These are phyloP conservation scores for Globisporangium canariense DNA, from an alignment of 352 stramenopile species.

Conservation along the genomic window DNA sequence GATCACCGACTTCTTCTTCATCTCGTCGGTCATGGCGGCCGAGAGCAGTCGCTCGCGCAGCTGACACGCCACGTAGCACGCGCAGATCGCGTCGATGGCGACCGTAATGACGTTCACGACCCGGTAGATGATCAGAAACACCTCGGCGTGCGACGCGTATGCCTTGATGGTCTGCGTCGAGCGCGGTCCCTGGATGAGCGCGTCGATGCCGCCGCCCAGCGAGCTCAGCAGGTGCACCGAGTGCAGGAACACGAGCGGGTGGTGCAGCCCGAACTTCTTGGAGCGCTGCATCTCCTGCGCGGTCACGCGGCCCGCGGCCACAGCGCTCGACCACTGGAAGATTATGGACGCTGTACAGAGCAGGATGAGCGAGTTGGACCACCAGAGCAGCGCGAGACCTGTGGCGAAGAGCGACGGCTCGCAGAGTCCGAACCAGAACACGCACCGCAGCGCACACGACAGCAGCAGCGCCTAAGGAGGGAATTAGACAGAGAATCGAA, in stretches of 20 bases:
- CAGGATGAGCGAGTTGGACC: constrained; percentile 61
- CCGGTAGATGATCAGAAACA: constrained; percentile 33
- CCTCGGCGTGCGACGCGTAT: constrained; percentile 20
- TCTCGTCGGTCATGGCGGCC: constrained; percentile 67
- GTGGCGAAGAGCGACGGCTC: constrained; percentile 23
- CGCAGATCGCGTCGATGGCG: constrained; percentile 39
- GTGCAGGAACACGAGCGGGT: constrained; percentile 61
- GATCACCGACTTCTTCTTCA: constrained; percentile 70
- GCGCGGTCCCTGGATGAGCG: constrained; percentile 23
- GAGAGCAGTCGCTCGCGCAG: constrained; percentile 44
- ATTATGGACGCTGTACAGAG: constrained; percentile 66
- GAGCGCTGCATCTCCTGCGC: constrained; percentile 43
- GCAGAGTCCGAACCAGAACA: constrained; percentile 47
- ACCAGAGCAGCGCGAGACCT: constrained; percentile 44
- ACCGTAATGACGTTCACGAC: constrained; percentile 45
- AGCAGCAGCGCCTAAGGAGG: constrained; percentile 37
- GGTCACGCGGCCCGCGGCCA: constrained; percentile 47
- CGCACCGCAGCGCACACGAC: constrained; percentile 35
- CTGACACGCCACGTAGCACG: constrained; percentile 40
- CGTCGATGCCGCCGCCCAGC: constrained; percentile 28
- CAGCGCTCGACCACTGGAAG: constrained; percentile 62
- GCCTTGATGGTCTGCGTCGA: constrained; percentile 20
- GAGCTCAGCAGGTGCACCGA: constrained; percentile 45
- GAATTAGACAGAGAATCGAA: constrained; percentile 5
- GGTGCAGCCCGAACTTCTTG: constrained; percentile 43